Conservation (phyloP, 2,329 filamentous ascomycete species). For the Sporothrix euskadiensis region DNA sequence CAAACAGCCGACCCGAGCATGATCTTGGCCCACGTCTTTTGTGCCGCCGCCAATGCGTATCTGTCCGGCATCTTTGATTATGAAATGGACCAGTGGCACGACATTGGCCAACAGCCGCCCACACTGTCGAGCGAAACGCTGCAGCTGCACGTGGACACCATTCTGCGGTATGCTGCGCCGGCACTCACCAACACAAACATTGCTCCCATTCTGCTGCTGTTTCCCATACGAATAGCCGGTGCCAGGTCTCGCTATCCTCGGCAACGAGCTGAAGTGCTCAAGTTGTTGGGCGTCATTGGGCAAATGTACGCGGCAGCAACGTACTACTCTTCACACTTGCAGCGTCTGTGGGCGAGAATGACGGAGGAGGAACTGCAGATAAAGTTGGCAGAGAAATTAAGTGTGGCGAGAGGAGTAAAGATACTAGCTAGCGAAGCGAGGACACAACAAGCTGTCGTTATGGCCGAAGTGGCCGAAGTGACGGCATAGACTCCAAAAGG, state of each 20-base stretch:
- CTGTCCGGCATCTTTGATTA: constrained; percentile 15
- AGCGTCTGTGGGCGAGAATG: not conserved
- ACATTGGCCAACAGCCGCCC: not conserved
- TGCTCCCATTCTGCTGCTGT: constrained; percentile 4
- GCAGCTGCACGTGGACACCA: constrained; percentile 8
- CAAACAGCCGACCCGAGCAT: constrained; percentile 1
- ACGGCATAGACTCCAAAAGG: not conserved
- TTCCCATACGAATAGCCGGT: not conserved
- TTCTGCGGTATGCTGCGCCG: not conserved
- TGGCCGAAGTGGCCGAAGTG: not conserved
- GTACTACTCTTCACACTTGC: constrained; percentile 4
- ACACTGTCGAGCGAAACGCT: not conserved
- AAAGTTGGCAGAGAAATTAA: not conserved
- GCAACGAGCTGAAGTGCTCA: not conserved
- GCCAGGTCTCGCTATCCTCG: not conserved
- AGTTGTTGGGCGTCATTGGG: not conserved
- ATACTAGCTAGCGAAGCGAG: not conserved
- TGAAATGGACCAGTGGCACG: constrained; percentile 17
- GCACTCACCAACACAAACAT: constrained; percentile 6
- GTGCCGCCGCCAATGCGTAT: not conserved
- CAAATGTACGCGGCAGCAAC: constrained; percentile 4
- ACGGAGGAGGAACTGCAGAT: not conserved
- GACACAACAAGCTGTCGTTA: not conserved
- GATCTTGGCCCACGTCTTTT: constrained; percentile 6
- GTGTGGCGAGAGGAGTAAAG: not conserved